Evolutionary conservation across 2,329 filamentous ascomycete species (phyloP).

Genomic region (Aspergillus spinulosporus): DNA sequence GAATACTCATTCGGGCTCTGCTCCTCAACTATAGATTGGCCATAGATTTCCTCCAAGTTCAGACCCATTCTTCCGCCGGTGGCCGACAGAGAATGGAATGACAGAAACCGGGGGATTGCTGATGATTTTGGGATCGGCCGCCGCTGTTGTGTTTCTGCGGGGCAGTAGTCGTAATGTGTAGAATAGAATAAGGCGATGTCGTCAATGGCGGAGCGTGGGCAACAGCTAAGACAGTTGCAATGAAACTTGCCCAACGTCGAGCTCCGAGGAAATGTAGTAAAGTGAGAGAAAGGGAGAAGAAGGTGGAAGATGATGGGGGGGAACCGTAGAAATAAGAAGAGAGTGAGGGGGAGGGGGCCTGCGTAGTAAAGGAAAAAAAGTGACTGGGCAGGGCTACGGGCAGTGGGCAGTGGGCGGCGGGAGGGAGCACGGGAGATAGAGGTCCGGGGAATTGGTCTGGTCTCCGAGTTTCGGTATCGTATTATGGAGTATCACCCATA

Average conservation of each 20-base stretch:
- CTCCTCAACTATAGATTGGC: constrained; percentile 48
- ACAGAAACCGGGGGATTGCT: constrained; percentile 21
- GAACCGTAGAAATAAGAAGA: constrained; percentile 21
- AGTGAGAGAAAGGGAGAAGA: constrained; percentile 15
- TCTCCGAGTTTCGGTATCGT: constrained; percentile 18
- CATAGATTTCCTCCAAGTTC: constrained; percentile 50
- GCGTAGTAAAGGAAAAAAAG: constrained; percentile 18
- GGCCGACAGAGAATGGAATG: constrained; percentile 43
- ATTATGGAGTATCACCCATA: not conserved
- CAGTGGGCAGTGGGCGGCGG: not conserved
- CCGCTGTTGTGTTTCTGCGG: constrained; percentile 24
- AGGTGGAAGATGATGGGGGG: constrained; percentile 14
- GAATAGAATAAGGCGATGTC: constrained; percentile 22
- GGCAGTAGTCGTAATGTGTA: constrained; percentile 19
- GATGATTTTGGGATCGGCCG: constrained; percentile 19
- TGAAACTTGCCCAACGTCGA: constrained; percentile 25
- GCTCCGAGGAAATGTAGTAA: constrained; percentile 15
- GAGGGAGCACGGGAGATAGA: constrained; percentile 23
- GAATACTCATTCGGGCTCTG: constrained; percentile 48
- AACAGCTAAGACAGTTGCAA: constrained; percentile 15
- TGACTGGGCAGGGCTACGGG: constrained; percentile 15
- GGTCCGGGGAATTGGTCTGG: constrained; percentile 26
- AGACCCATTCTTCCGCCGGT: constrained; percentile 54
- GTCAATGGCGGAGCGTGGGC: constrained; percentile 30
- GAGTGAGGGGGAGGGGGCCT: constrained; percentile 15